Evolutionary conservation across 768 basidiomycete species (phyloP).

Genomic region (Trametes maxima): DNA sequence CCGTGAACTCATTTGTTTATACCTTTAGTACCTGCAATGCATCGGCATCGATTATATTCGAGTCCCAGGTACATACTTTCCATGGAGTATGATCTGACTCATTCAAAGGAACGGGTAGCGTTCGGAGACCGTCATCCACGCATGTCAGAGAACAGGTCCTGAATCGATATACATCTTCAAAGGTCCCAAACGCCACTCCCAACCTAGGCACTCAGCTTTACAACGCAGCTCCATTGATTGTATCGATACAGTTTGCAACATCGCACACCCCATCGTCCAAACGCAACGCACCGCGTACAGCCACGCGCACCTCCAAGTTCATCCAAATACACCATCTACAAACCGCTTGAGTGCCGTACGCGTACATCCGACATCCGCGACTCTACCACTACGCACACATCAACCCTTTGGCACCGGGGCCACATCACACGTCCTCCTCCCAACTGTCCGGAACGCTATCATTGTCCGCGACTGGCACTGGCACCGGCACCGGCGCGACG

Average conservation of each 20-base stretch:
- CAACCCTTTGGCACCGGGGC: neutral
- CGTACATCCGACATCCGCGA: neutral
- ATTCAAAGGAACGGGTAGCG: too few relatives aligned
- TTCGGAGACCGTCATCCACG: too few relatives aligned
- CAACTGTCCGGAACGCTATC: slow-evolving; percentile 52
- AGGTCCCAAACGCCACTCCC: too few relatives aligned
- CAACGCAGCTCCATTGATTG: neutral
- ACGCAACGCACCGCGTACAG: neutral
- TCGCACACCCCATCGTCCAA: neutral
- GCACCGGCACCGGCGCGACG: slow-evolving; percentile 14
- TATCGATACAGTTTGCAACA: slow-evolving; percentile 10
- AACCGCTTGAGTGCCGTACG: neutral
- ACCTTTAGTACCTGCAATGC: too few relatives aligned
- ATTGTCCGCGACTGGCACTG: neutral
- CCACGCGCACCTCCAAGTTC: neutral
- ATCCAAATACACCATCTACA: neutral
- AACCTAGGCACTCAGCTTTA: neutral
- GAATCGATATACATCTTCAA: too few relatives aligned
- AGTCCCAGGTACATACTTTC: too few relatives aligned
- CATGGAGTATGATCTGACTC: too few relatives aligned
- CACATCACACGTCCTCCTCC: slow-evolving; percentile 52
- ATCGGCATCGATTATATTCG: too few relatives aligned
- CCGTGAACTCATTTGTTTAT: too few relatives aligned
- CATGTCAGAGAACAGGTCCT: too few relatives aligned
- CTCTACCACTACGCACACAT: neutral